phyloP scores from a whole-genome alignment of 768 basidiomycete genomes.

The Cystobasidium ongulense region DNA sequence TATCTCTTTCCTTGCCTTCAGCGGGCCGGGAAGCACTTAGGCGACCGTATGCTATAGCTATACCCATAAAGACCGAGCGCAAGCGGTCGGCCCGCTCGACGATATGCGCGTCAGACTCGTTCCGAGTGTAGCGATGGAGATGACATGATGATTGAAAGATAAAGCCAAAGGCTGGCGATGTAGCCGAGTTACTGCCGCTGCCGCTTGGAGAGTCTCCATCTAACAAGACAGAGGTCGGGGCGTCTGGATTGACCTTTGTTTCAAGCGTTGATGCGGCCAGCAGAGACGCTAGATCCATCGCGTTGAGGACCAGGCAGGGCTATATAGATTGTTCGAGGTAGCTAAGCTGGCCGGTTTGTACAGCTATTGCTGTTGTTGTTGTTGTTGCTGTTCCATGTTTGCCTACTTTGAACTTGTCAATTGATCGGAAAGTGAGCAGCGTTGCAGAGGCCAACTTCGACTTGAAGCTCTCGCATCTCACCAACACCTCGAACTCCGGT shows the following conservation, averaged over 20 bases:
- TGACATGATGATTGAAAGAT: slow-evolving; percentile 22
- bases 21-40: neutral
- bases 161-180: neutral
- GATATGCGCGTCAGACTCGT: neutral
- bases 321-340: too few species aligned
- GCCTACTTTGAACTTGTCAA: too few species aligned
- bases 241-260: neutral
- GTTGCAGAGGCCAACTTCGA: too few species aligned
- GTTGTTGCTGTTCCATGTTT: too few species aligned
- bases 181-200: neutral
- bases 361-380: too few species aligned
- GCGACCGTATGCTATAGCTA: slow-evolving; percentile 6
- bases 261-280: neutral
- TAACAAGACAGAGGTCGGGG: neutral
- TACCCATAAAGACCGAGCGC: slow-evolving; percentile 16
- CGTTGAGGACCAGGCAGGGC: neutral
- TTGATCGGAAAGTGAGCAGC: too few species aligned
- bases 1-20: neutral
- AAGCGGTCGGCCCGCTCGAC: slow-evolving; percentile 20
- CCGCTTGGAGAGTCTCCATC: neutral
- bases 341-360: too few species aligned
- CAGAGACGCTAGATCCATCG: neutral
- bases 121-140: slow-evolving; percentile 19
- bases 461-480: too few species aligned
- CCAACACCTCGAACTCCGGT: too few species aligned